Evolutionary conservation across 345 rosid species (phyloP).

Genomic region (Ceriops tagal): DNA sequence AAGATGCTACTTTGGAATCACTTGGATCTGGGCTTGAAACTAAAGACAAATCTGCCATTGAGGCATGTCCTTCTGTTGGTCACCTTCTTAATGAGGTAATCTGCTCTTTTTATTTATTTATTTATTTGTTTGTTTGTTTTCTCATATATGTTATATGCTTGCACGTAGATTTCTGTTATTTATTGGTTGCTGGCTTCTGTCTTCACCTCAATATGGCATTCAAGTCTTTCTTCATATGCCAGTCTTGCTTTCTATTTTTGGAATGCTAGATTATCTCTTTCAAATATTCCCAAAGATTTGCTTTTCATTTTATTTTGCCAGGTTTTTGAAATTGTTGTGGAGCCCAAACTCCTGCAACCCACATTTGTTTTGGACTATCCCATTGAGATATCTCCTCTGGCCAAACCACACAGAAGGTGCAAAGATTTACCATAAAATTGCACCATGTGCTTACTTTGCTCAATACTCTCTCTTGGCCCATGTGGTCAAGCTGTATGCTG

Average conservation of each 20-base stretch:
- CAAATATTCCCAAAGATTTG: constrained; percentile 10
- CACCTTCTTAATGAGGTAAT: constrained; percentile 86
- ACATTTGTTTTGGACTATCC: constrained; percentile 97
- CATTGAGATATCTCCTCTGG: constrained; percentile 88
- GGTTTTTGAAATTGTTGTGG: constrained; percentile 87
- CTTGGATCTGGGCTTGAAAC: constrained; percentile 54
- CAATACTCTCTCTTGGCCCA: too few relatives aligned
- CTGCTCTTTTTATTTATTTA: not conserved
- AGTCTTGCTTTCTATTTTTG: constrained; percentile 4
- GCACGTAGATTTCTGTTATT: constrained; percentile 9
- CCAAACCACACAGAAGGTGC: constrained; percentile 88
- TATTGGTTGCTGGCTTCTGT: constrained; percentile 3
- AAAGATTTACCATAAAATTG: constrained; percentile 6
- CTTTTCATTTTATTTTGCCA: constrained; percentile 23
- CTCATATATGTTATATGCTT: not conserved
- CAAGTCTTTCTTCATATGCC: not conserved
- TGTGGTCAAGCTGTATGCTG: not conserved
- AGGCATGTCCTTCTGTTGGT: constrained; percentile 70
- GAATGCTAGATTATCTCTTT: not conserved
- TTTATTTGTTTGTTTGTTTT: not conserved
- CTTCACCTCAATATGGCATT: not conserved
- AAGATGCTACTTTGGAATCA: constrained; percentile 51
- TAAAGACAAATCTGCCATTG: constrained; percentile 67
- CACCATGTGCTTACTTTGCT: not conserved
- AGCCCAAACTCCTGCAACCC: constrained; percentile 89